Evolutionary conservation across 371 early-diverging fungal species (phyloP), one percentile per base, ranked within the genome.

Genomic region (Mucor racemosus): DNA sequence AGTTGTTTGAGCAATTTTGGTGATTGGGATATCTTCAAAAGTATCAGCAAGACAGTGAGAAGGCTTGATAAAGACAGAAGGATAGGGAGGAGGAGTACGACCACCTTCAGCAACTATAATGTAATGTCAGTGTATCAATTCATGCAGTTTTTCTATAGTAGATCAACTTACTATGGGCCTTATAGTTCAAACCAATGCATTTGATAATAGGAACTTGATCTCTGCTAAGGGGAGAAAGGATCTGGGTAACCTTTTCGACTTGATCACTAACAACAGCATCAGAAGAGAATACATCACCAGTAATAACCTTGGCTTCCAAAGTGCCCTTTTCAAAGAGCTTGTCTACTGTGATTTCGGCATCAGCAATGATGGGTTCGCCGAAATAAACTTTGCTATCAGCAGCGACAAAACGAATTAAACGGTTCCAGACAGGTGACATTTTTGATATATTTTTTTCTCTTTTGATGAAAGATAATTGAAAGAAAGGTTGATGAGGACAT

Each of bases 131-230:
- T 39, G 8, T 17, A 36, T 48, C 9, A 14, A 46, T 3, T 17
- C 7, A 7, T 13, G 8, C 1, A 7, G 13, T 10, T 46, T 19
- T 46, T 9, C 4, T 10, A 9, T 31, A 2, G 54, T 21, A 64
- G n/a, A 8, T 26, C 19, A 46, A 56, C 64, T 64, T 64, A 64
- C 64, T 73, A 62, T 73, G 74, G 50, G 70, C 64, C 39, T 76
- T 77, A 72, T 88, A 88, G 66, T 88, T 88, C 55, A 88, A 67
- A 2, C 89, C 89, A 53, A 88, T 80, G 59, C 89, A 84, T 41
- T 81, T 79, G 65, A 86, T 78, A 48, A 77, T 68, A 38, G 74
- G 74, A 17, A 73, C 56, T 33, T 73, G 57, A 4, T 69, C 69
- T 17, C 38, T 40, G 8, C 75, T 48, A 31, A 86, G 60, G 19